phyloP scores from a whole-genome alignment of 768 basidiomycete genomes.

The Pholiota microspora region DNA sequence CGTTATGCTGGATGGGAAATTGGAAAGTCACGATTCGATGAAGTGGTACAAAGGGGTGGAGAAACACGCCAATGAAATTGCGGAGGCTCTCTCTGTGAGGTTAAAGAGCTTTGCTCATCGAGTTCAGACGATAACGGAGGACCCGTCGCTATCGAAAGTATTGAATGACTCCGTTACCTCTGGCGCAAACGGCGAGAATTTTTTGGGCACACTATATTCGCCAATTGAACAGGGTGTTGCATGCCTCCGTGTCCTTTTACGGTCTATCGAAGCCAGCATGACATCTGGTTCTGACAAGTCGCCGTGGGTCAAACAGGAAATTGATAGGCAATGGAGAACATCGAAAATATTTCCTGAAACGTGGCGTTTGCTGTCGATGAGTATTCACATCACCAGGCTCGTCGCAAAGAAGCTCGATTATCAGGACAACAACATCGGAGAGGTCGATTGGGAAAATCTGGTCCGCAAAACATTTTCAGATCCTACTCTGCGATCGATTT shows the following conservation, averaged over 20 bases:
- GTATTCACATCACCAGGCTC: not conserved
- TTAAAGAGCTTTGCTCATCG: not conserved
- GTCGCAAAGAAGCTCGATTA: not conserved
- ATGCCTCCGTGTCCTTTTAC: not conserved
- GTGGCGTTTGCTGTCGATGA: not conserved
- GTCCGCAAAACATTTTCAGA: not conserved
- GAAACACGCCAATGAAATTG: not conserved
- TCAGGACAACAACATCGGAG: not conserved
- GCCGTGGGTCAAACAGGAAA: not conserved
- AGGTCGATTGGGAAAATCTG: not conserved
- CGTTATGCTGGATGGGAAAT: not conserved
- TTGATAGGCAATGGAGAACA: not conserved
- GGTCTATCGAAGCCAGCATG: not conserved
- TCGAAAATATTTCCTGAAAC: not conserved
- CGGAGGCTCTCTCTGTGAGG: not conserved
- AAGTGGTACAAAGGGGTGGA: not conserved
- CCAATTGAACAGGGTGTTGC: not conserved
- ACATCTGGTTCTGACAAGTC: not conserved
- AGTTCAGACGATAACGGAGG: not conserved
- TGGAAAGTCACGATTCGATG: not conserved
- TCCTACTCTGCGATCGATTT: not conserved
- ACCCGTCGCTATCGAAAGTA: not conserved
- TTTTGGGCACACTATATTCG: not conserved
- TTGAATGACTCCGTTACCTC: not conserved
- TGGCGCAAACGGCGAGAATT: not conserved